Conservation (phyloP, 192 early-diverging fungal genomes). For the Kappamyces sp. region DNA sequence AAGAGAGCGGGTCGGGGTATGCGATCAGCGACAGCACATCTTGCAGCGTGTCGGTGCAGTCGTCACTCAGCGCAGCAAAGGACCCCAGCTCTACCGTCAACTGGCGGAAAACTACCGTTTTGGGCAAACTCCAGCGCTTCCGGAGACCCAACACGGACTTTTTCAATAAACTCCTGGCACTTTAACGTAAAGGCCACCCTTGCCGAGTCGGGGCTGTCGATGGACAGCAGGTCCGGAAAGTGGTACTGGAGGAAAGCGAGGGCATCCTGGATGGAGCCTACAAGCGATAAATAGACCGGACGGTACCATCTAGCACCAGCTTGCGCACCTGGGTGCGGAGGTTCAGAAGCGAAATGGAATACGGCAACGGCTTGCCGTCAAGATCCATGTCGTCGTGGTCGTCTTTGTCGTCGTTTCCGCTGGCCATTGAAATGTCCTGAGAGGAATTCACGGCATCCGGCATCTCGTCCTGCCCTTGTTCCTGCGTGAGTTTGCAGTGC, state of each 20-base stretch:
- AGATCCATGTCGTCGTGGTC: conserved; percentile 14
- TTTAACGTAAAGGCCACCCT: conserved; percentile 55
- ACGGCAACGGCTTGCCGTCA: background rate
- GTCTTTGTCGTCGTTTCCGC: background rate
- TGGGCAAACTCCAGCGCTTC: conserved; percentile 62
- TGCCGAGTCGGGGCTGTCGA: conserved; percentile 32
- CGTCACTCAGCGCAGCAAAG: conserved; percentile 29
- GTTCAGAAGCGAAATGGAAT: background rate
- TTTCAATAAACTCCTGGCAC: conserved; percentile 64
- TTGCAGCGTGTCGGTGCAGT: conserved; percentile 37
- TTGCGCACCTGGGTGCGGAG: conserved; percentile 29
- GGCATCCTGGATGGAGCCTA: conserved; percentile 20
- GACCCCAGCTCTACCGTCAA: conserved; percentile 28
- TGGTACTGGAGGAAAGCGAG: conserved; percentile 40
- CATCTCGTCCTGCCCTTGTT: no score
- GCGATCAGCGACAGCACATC: conserved; percentile 55
- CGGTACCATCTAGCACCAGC: conserved; percentile 8
- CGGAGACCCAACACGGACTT: conserved; percentile 33
- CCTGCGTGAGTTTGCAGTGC: conserved; percentile 18
- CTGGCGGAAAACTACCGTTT: conserved; percentile 23
- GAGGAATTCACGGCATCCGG: no score
- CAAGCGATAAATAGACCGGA: no score
- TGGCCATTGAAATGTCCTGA: no score
- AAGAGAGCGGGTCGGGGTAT: conserved; percentile 50
- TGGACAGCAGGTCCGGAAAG: conserved; percentile 36